phyloP scores from a whole-genome alignment of 306 rosid genomes.

The Morella rubra region DNA sequence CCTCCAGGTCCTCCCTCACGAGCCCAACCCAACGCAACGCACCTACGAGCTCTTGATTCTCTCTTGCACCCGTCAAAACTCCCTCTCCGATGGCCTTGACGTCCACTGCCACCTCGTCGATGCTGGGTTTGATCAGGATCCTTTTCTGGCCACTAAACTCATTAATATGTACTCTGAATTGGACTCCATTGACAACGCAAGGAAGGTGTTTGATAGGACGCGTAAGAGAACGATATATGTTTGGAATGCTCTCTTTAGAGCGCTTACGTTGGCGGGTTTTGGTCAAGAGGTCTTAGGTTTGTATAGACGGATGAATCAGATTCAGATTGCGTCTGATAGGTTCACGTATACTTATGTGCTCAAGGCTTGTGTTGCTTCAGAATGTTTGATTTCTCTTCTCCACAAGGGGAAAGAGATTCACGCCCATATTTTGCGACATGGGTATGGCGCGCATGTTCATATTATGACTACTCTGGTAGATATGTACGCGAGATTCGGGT shows the following conservation, averaged over 20 bases:
- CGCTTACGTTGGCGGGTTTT: conserved; percentile 64
- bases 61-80: conserved; percentile 59
- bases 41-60: conserved; percentile 70
- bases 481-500: conserved; percentile 78
- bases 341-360: conserved; percentile 78
- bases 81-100: conserved; percentile 58
- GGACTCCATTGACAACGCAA: conserved; percentile 61
- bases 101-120: conserved; percentile 57
- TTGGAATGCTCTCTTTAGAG: conserved; percentile 84
- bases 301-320: conserved; percentile 64
- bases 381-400: conserved; percentile 47
- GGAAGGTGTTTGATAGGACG: conserved; percentile 73
- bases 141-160: conserved; percentile 82
- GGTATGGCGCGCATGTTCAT: conserved; percentile 68
- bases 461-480: conserved; percentile 83
- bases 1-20: conserved; percentile 51
- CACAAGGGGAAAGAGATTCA: conserved; percentile 87
- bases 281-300: conserved; percentile 65
- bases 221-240: conserved; percentile 72
- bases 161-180: conserved; percentile 77
- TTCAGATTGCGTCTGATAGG: conserved; percentile 59
- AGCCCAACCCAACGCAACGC: conserved; percentile 67
- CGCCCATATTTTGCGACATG: conserved; percentile 77
- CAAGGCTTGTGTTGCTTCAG: conserved; percentile 82
- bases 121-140: conserved; percentile 67